Evolutionary conservation across 208 protist genomes (phyloP), one percentile per base, ranked within the genome.

Genomic region (Acanthamoeba triangularis): DNA sequence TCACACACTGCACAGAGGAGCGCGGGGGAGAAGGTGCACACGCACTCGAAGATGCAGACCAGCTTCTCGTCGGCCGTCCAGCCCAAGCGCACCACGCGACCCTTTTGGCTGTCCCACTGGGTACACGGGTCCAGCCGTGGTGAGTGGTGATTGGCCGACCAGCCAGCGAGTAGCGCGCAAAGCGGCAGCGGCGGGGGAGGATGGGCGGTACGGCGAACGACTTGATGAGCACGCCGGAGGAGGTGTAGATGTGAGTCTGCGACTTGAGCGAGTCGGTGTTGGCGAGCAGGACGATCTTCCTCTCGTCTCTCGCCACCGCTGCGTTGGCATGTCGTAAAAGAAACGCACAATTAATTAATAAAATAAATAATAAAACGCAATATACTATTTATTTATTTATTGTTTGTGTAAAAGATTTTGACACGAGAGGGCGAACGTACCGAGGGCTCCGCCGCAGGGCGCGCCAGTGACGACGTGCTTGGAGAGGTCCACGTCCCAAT

Each of bases 21-120:
- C 91, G 37, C 2, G 37, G 28, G 1, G 30, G 44, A 23, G 33
- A 33, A 13, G 44, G 33, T 47, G 10, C 37, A 23, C n/a, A 72
- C 95, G 41, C 96, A 96, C 65, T 96, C 82, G 54, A 97, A 69
- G 41, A 98, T 96, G 63, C 91, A 65, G 52, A 97, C 95, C 30
- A 98, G 96, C 56, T 96, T 47, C 69, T 96, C 96, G 69, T 96
- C 41, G 61, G 65, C 90, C 25, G 96, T 95, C 97, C 97, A 98
- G 35, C 96, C 97, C 87, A 98, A 92, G 59, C 52, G 56, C 16
- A 97, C 96, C 23, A 98, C 47, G 23, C 87, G 93, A 11, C 94
- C 96, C n/a, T 47, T 56, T 82, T 87, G 25, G 30, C 49, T 76
- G n/a, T 96, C 52, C 52, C 52, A 63, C 80, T 63, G 33, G 6